Evolutionary conservation across 108 stramenopile species (phyloP).

Genomic region (Nannochloropsis gaditana): DNA sequence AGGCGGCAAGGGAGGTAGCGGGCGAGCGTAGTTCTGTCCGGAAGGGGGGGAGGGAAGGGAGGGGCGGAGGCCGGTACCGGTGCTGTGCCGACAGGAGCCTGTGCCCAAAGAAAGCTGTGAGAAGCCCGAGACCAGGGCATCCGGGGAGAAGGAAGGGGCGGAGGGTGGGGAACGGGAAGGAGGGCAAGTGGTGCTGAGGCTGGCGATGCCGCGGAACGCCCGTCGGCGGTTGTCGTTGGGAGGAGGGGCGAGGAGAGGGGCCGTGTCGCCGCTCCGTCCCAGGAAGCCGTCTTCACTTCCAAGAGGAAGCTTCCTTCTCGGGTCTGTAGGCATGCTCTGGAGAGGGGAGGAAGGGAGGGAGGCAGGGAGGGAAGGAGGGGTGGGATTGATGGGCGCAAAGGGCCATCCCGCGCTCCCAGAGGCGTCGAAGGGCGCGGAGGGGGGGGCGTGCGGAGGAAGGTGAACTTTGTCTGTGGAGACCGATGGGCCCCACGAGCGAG

Average conservation of each 20-base stretch:
- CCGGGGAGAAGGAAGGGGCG: background rate
- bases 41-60: no score
- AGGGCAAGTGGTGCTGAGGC: background rate
- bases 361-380: background rate
- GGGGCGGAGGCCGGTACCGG: no score
- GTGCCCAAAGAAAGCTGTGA: no score
- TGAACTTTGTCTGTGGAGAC: no score
- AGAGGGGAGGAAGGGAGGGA: background rate
- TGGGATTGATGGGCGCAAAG: background rate
- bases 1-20: no score
- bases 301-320: no score
- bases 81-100: no score
- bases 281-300: no score
- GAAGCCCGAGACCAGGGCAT: no score
- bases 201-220: background rate
- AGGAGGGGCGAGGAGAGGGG: background rate
- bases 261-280: background rate
- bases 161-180: background rate
- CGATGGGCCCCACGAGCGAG: background rate
- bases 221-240: background rate
- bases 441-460: background rate
- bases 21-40: no score
- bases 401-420: background rate
- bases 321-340: background rate
- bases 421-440: background rate